Conservation (phyloP, 2,329 filamentous ascomycete species). For the Pseudogymnoascus pannorum region DNA sequence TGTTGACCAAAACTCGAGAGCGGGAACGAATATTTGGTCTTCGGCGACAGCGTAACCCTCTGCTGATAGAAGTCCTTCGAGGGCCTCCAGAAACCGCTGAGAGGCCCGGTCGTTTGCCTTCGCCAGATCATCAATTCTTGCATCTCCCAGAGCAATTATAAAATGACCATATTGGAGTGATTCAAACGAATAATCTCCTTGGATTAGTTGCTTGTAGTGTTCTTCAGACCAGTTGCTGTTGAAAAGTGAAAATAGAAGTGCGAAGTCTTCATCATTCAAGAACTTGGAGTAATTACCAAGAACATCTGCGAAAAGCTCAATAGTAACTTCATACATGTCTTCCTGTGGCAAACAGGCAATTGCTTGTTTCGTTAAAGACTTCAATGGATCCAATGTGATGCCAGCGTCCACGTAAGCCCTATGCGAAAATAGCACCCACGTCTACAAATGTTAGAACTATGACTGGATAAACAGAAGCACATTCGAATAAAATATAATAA, state of each 20-base stretch:
- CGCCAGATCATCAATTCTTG: constrained; percentile 54
- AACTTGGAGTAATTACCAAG: constrained; percentile 59
- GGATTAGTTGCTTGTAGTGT: constrained; percentile 47
- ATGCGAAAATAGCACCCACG: constrained; percentile 70
- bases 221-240: constrained; percentile 51
- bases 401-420: constrained; percentile 51
- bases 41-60: constrained; percentile 63
- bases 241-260: constrained; percentile 51
- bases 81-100: constrained; percentile 46
- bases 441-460: constrained; percentile 34
- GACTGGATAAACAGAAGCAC: constrained; percentile 10
- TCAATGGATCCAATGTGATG: constrained; percentile 51
- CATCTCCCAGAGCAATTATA: constrained; percentile 62
- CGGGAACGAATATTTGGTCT: constrained; percentile 65
- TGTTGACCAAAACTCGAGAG: constrained; percentile 74
- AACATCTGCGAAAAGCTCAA: constrained; percentile 59
- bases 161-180: constrained; percentile 59
- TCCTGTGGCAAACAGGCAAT: constrained; percentile 54
- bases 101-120: constrained; percentile 40
- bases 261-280: constrained; percentile 51
- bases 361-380: constrained; percentile 50
- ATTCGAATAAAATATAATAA: background rate
- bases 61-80: constrained; percentile 59
- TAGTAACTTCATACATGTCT: constrained; percentile 49
- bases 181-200: constrained; percentile 57